phyloP scores from a whole-genome alignment of 2,329 filamentous ascomycete species.

The Chaetomiaceae sp. region DNA sequence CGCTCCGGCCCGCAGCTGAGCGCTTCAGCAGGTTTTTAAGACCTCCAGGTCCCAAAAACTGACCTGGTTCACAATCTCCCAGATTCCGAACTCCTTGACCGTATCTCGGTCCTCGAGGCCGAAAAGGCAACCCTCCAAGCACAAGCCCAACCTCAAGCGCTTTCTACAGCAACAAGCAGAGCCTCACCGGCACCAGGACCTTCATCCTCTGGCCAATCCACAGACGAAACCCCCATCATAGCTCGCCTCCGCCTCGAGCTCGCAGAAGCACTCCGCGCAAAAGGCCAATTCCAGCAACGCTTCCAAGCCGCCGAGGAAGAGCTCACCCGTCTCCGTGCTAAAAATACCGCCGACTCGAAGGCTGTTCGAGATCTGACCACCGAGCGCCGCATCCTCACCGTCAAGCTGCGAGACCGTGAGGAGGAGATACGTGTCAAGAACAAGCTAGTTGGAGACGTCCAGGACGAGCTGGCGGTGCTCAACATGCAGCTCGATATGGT shows the following conservation, averaged over 20 bases:
- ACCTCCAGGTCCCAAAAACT: neutral
- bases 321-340: conserved; percentile 53
- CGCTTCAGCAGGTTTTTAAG: too few species aligned
- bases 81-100: conserved; percentile 65
- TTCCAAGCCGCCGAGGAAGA: conserved; percentile 61
- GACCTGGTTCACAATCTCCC: neutral
- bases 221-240: conserved; percentile 32
- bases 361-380: conserved; percentile 58
- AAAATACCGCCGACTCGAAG: conserved; percentile 55
- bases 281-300: conserved; percentile 61
- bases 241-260: conserved; percentile 64
- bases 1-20: neutral
- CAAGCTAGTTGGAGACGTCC: conserved; percentile 79
- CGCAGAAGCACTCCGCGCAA: conserved; percentile 70
- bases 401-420: conserved; percentile 72
- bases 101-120: conserved; percentile 59
- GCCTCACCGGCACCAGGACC: conserved; percentile 17
- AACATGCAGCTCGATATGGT: conserved; percentile 85
- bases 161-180: conserved; percentile 26
- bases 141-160: conserved; percentile 24
- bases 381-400: conserved; percentile 58
- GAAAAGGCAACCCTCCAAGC: conserved; percentile 42
- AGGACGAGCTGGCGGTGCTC: conserved; percentile 86
- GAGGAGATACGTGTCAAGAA: conserved; percentile 82
- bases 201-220: neutral